Base-by-base conservation (phyloP, 2,329 filamentous ascomycete genomes). In the Botrytis pseudocinerea region DNA sequence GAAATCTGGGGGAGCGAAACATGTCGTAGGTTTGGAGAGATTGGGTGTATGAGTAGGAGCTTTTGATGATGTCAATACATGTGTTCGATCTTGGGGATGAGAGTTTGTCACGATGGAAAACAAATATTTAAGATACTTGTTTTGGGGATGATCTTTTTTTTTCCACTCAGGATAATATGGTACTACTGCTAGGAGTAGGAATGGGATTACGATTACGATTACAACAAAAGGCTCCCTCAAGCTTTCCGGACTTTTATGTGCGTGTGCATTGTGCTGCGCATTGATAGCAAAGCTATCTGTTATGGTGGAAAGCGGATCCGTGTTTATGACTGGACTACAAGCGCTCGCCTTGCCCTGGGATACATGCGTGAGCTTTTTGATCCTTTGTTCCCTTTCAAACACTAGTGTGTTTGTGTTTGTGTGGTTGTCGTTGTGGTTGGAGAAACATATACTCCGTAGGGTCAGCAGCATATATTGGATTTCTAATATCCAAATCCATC, bases 261-360 rank as follows among this genome's bases (percentile, higher is more conserved):
- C 9, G 44, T 48, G 44, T 48, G 51, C n/a, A 54, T 51, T 51
- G 48, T 54, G 20, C 62, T 64, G 63, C 28, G 63, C 63, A 65
- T 48, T 35, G 44, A 44, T 65, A 18, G 42, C 44, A n/a, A 65
- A 48, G 42, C 28, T 28, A n/a, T 28, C 22, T 28, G 8, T n/a
- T 28, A 8, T 16, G 25, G 51, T 42, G 35, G 61, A n/a, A 51
- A 51, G 51, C 20, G 32, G 8, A 51, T 35, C 48, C 4, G 44
- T 38, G 5, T 14, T 51, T 51, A 12, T 66, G 25, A 66, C 32
- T 66, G 63, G 44, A 51, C 46, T 40, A 40, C 46, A 51, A 66
- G 46, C 64, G 64, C 64, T 66, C 60, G 64, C 32, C 38, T 66
- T 66, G 64, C 64, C 64, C 64, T 66, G 51, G 64, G 64, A 40